Evolutionary conservation across 768 basidiomycete species (phyloP), one percentile per base, ranked within the genome.

Genomic region (Psilocybe sp.): DNA sequence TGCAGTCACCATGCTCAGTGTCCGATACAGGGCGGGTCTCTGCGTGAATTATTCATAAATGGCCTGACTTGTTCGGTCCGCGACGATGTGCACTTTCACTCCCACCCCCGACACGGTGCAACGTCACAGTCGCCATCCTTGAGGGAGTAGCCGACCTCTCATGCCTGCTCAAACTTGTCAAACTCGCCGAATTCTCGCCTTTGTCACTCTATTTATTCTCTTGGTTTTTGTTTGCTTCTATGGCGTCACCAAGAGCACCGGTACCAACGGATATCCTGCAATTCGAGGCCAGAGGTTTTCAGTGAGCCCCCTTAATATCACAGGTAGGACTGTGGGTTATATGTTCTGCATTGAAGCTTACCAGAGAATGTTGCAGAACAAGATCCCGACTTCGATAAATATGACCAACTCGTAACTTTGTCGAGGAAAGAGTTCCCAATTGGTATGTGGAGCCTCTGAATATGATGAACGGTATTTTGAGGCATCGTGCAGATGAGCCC

Each of bases 401-500:
- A 28, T 7, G 23, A 28, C 3, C 23, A 3, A 28, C 23, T 28
- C 23, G 4, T 28, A 3, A 28, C 23, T 28, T 28, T 28, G 23
- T 28, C 23, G 23, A 7, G 19, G 48, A 49, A 47, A 36, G 36
- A 43, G 9, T 43, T 43, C 33, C 31, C 37, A 2, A 33, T 16
- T 14, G 38, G 23, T 14, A 32, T 9, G 32, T 38, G 37, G 5
- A 40, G 28, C 11, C 16, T 15, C 11, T 48, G 46, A 47, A 47
- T 35, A 5, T 38, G 19, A 13, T 4, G 33, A 7, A 46, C 40
- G 19, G 7, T 35, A 28, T 35, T 51, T n/a, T 7, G 36, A 45
- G 31, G 15, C 12, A 16, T 33, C 35, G 14, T 18, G 28, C 43
- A 88, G 88, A 77, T 50, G 71, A 79, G 12, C 64, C 75, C 3